Evolutionary conservation across 2,329 filamentous ascomycete genomes (phyloP).

Genomic region (Paramyrothecium sp.): DNA sequence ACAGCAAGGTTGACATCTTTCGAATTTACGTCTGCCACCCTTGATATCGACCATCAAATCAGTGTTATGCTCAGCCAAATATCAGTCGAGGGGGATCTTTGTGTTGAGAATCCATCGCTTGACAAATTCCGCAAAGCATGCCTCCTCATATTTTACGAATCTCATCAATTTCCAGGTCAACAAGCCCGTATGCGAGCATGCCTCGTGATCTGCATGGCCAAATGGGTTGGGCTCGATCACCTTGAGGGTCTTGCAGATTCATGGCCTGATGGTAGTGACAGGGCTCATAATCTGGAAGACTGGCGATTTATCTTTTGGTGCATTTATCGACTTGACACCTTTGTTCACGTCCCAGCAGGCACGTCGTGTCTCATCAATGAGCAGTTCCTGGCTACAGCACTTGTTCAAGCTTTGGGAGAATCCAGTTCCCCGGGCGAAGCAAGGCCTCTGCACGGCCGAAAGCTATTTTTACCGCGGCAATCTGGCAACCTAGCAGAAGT

Average conservation of each 20-base stretch:
- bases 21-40: background rate
- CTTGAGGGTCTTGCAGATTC: conserved; percentile 3
- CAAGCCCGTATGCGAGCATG: conserved; percentile 13
- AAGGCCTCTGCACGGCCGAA: background rate
- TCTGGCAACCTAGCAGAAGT: background rate
- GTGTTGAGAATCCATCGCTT: conserved; percentile 5
- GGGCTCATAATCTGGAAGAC: conserved; percentile 7
- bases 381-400: background rate
- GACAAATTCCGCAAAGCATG: conserved; percentile 10
- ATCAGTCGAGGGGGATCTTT: conserved; percentile 4
- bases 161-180: conserved; percentile 14
- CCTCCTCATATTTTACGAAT: conserved; percentile 11
- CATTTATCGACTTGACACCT: conserved; percentile 14
- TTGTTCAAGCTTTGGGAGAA: background rate
- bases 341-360: conserved; percentile 10
- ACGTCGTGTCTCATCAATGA: conserved; percentile 12
- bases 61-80: conserved; percentile 2
- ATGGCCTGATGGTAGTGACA: conserved; percentile 1
- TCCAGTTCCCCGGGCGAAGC: background rate
- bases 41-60: conserved; percentile 2
- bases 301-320: conserved; percentile 16
- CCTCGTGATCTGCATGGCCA: conserved; percentile 9
- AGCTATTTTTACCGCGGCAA: background rate
- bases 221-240: conserved; percentile 10
- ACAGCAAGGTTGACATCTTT: background rate